phyloP scores from a whole-genome alignment of 176 grass and related monocot genomes.

The Aegilops bicornis region DNA sequence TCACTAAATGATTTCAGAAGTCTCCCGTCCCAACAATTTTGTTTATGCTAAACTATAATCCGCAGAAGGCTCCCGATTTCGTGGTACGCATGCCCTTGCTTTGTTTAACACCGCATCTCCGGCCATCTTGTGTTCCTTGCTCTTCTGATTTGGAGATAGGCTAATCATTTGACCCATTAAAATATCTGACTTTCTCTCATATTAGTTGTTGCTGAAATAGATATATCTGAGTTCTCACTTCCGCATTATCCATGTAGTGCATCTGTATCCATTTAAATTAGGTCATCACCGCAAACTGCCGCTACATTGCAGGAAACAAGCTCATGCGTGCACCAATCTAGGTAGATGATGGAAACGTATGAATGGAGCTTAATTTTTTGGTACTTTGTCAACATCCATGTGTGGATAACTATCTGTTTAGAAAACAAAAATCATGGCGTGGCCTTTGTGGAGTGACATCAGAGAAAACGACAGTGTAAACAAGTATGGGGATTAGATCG shows the following conservation, averaged over 20 bases:
- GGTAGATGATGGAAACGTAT: neutral
- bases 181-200: neutral
- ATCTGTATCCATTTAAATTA: neutral
- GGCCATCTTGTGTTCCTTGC: neutral
- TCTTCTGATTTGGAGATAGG: neutral
- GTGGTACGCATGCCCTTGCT: neutral
- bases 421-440: neutral
- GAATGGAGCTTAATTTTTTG: neutral
- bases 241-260: too few relatives aligned
- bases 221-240: too few relatives aligned
- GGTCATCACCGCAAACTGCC: neutral
- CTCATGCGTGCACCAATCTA: neutral
- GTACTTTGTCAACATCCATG: neutral
- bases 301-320: neutral
- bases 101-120: constrained; percentile 5
- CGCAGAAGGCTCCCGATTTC: neutral
- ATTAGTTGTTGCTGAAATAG: too few relatives aligned
- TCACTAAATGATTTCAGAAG: neutral
- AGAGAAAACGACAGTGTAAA: neutral
- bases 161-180: neutral
- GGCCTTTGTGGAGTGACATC: constrained; percentile 6
- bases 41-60: constrained; percentile 19
- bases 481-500: neutral
- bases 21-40: neutral
- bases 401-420: constrained; percentile 5